phyloP scores from a whole-genome alignment of 108 stramenopile genomes.

The Aurantiochytrium sp. region DNA sequence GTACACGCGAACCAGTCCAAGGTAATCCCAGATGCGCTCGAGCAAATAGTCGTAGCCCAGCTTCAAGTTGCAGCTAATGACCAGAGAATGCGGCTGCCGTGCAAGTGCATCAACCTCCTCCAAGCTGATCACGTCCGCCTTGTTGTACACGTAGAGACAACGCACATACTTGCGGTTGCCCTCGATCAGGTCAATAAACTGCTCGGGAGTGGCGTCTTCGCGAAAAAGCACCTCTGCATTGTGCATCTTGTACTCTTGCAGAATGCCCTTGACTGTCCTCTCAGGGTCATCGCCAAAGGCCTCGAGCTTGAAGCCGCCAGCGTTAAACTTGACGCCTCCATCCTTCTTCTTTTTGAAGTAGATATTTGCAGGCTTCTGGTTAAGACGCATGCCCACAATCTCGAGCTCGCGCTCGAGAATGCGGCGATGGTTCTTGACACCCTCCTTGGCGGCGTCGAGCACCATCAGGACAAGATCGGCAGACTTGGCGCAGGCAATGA shows the following conservation, averaged over 20 bases:
- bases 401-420: constrained; percentile 95
- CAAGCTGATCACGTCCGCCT: constrained; percentile 91
- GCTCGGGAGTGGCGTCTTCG: constrained; percentile 86
- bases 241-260: constrained; percentile 84
- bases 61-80: constrained; percentile 72
- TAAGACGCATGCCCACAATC: constrained; percentile 92
- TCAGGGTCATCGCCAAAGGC: constrained; percentile 82
- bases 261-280: constrained; percentile 68
- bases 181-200: constrained; percentile 92
- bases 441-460: constrained; percentile 93
- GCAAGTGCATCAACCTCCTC: constrained; percentile 95
- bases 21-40: constrained; percentile 86
- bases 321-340: constrained; percentile 86
- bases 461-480: constrained; percentile 96
- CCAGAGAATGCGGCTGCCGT: constrained; percentile 82
- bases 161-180: constrained; percentile 93
- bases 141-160: constrained; percentile 95
- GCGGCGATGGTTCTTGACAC: constrained; percentile 67
- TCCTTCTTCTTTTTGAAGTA: constrained; percentile 73
- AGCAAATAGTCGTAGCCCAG: constrained; percentile 67
- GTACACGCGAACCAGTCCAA: constrained; percentile 90
- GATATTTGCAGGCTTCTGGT: constrained; percentile 79
- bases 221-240: constrained; percentile 86
- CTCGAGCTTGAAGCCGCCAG: constrained; percentile 76
- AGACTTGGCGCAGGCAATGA: constrained; percentile 90